These are phyloP conservation scores for Aspergillus nidulans DNA, from an alignment of 495 filamentous ascomycete genomes.

Conservation along the genomic window DNA sequence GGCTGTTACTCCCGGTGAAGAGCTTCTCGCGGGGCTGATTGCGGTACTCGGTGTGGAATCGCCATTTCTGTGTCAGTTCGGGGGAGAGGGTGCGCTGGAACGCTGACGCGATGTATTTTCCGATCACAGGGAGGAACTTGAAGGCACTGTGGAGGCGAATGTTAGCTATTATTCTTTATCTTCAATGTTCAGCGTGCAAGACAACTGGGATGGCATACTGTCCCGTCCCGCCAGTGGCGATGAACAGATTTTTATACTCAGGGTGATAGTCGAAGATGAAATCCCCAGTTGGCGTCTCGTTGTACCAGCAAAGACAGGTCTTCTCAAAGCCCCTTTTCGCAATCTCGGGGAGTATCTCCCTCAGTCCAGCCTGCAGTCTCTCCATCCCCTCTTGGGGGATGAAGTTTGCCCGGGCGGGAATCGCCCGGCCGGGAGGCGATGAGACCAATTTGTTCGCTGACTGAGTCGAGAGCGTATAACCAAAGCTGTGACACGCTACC, in stretches of 20 bases:
- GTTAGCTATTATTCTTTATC: no score
- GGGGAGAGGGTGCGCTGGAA: neutral
- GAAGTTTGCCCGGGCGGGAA: constrained; percentile 26
- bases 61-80: neutral
- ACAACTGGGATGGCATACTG: constrained; percentile 42
- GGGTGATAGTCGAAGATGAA: constrained; percentile 75
- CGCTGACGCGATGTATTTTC: constrained; percentile 12
- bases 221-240: constrained; percentile 76
- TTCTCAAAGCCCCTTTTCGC: constrained; percentile 56
- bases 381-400: constrained; percentile 30
- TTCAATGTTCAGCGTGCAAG: no score
- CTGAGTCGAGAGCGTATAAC: constrained; percentile 45
- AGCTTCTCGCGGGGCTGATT: neutral
- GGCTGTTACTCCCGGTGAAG: neutral
- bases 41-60: neutral
- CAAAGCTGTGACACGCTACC: constrained; percentile 68
- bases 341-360: constrained; percentile 55
- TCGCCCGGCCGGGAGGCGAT: constrained; percentile 19
- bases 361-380: constrained; percentile 34
- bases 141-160: constrained; percentile 27
- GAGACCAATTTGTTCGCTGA: constrained; percentile 14
- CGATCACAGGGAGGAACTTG: constrained; percentile 48
- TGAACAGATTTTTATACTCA: constrained; percentile 55
- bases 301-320: constrained; percentile 79
- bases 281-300: constrained; percentile 68